A percentile compares a stretch with the other conserved stretches of the same genome.
phyloP scores from a whole-genome alignment of 106 monocot species.

The Allium cepa region DNA sequence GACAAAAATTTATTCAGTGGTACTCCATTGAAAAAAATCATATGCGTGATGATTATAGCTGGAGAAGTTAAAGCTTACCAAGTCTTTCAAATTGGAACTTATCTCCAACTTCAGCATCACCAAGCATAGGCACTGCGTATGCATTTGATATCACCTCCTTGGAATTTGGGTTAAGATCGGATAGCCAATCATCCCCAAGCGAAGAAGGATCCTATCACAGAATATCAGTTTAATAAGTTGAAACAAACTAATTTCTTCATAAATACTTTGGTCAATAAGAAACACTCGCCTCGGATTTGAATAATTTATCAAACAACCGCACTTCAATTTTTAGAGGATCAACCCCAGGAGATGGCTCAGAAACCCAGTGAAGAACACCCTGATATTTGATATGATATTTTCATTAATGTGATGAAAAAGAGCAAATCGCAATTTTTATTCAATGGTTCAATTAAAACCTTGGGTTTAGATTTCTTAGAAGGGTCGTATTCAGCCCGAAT shows the following conservation, averaged over 20 bases:
- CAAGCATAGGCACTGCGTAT: slow-evolving; percentile 64
- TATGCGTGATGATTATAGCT: too few relatives aligned
- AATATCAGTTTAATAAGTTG: not conserved
- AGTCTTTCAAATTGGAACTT: slow-evolving; percentile 92
- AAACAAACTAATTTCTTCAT: not conserved
- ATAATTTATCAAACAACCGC: slow-evolving; percentile 86
- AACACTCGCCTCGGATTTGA: slow-evolving; percentile 70
- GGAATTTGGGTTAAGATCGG: slow-evolving; percentile 76
- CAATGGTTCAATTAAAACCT: slow-evolving; percentile 29
- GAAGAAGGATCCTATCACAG: slow-evolving; percentile 54
- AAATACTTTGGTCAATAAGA: not conserved
- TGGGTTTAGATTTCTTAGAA: slow-evolving; percentile 73
- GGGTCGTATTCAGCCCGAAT: slow-evolving; percentile 85
- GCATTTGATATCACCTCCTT: slow-evolving; percentile 77
- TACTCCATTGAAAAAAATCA: too few relatives aligned
- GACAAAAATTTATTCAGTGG: too few relatives aligned
- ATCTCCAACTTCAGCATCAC: slow-evolving; percentile 55
- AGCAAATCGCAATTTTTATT: too few relatives aligned
- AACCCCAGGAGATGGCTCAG: slow-evolving; percentile 76
- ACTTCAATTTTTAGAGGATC: slow-evolving; percentile 94
- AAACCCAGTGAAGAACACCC: slow-evolving; percentile 99
- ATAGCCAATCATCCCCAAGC: slow-evolving; percentile 68
- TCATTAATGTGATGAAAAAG: not conserved
- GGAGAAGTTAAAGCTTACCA: slow-evolving; percentile 31
- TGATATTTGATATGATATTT: slow-evolving; percentile 12